Evolutionary conservation across 2,329 filamentous ascomycete species (phyloP), one percentile per base, ranked within the genome.

Genomic region (Aspergillus costaricaensis): DNA sequence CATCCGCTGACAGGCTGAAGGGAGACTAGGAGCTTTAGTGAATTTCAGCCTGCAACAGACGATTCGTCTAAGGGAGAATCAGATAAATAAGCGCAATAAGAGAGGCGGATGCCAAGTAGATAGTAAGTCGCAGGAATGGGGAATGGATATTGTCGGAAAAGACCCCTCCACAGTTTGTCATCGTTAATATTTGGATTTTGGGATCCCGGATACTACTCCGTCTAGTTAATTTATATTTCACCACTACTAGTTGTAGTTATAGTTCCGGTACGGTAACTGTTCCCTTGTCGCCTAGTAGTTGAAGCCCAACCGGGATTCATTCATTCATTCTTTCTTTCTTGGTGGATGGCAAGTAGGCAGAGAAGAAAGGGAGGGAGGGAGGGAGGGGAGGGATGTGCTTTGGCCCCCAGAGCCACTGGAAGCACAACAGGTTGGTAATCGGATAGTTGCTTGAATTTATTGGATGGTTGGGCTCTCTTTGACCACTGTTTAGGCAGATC

Each of bases 1-100:
- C 58, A 66, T 60, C 58, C 58, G 60, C 60, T 62, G 58, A 57
- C 61, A 49, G 58, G 21, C 54, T 55, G 58, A 58, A 44, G 60
- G 52, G 41, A 25, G 53, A 49, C 53, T 58, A 21, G 52, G 50
- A 55, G 51, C 7, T 30, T 17, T 23, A 48, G 51, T 44, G 54
- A 36, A 57, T 52, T 39, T 53, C 53, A 48, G 36, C 47, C 54
- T 54, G 23, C 25, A 23, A 21, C 21, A 32, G 48, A 38, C 19
- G 48, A 47, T 51, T 32, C 56, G 39, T 53, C 14, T 12, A 47
- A 30, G 17, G 23, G 23, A 41, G 48, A 43, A 43, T 41, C 36
- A 41, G 38, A 43, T 39, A 30, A 54, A 53, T 41, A 54, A 54
- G 38, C 36, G 39, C 30, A 55, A 55, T 43, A 43, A 47, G 21